Evolutionary conservation across 805 yeast genomes (phyloP).

Genomic region (Vanderwaltozyma tropicalis): DNA sequence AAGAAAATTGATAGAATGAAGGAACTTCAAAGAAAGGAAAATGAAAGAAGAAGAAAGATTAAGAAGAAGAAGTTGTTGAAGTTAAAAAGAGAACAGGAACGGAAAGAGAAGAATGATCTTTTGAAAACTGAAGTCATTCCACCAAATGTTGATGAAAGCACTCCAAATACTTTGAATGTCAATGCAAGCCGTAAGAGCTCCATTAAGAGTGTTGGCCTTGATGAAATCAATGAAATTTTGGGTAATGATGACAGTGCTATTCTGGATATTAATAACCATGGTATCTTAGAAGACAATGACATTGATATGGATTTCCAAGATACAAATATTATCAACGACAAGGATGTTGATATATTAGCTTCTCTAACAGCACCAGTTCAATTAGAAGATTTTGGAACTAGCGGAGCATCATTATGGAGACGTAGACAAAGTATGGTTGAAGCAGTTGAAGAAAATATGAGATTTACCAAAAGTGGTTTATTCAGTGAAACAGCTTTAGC

Average conservation of each 20-base stretch:
- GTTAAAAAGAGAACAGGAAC: conserved; percentile 23
- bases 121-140: neutral
- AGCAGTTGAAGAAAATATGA: conserved; percentile 64
- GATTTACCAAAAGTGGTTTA: conserved; percentile 66
- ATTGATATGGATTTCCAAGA: conserved; percentile 3
- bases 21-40: conserved; percentile 26
- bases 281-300: conserved; percentile 4
- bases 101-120: conserved; percentile 18
- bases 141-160: neutral
- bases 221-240: conserved; percentile 24
- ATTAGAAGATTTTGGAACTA: conserved; percentile 13
- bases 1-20: conserved; percentile 29
- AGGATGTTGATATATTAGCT: conserved; percentile 26
- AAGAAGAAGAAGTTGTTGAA: conserved; percentile 27
- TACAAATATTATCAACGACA: neutral
- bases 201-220: conserved; percentile 22
- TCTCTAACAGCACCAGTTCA: conserved; percentile 28
- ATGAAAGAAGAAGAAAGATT: conserved; percentile 25
- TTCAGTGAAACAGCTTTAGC: conserved; percentile 66
- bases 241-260: conserved; percentile 18
- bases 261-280: conserved; percentile 8
- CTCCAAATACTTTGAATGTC: neutral
- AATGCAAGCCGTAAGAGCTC: conserved; percentile 13
- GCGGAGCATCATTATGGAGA: conserved; percentile 29
- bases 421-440: conserved; percentile 63